phyloP scores from a whole-genome alignment of 371 early-diverging fungal species.

The Mortierella sp. region DNA sequence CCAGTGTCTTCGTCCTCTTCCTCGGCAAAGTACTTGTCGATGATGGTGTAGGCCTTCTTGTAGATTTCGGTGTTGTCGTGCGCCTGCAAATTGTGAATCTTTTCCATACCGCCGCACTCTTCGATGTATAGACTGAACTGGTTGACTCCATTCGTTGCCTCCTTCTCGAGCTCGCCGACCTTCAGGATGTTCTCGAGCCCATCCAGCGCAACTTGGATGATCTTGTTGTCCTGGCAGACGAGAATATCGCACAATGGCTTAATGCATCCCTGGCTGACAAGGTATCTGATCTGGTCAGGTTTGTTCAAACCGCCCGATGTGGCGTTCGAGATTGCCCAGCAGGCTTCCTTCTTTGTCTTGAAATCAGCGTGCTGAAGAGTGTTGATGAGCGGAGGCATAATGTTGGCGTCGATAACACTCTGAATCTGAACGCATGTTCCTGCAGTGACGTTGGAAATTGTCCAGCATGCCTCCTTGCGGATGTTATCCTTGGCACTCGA shows the following conservation, averaged over 20 bases:
- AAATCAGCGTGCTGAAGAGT: conserved; percentile 92
- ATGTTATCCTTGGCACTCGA: conserved; percentile 92
- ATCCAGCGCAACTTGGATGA: conserved; percentile 96
- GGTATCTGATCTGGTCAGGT: conserved; percentile 91
- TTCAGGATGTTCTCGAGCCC: conserved; percentile 97
- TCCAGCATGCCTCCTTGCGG: conserved; percentile 99
- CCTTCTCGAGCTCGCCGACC: conserved; percentile 87
- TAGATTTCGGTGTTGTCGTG: conserved; percentile 96
- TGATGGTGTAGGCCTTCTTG: conserved; percentile 90
- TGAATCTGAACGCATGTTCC: conserved; percentile 97
- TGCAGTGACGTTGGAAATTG: conserved; percentile 99
- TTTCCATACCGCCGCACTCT: conserved; percentile 92
- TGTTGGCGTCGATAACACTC: conserved; percentile 93
- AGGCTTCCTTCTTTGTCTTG: conserved; percentile 99
- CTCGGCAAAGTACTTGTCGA: conserved; percentile 94
- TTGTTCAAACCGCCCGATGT: conserved; percentile 91
- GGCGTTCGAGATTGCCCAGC: conserved; percentile 99
- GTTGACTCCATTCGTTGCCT: conserved; percentile 73
- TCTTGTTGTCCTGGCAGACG: conserved; percentile 90
- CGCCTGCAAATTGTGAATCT: conserved; percentile 89
- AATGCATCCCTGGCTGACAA: conserved; percentile 93
- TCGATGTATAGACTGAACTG: conserved; percentile 88
- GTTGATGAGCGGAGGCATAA: conserved; percentile 93
- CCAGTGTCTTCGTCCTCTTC: conserved; percentile 84
- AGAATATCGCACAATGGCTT: conserved; percentile 96